Evolutionary conservation across 176 grass and related monocot genomes (phyloP), one percentile per base, ranked within the genome.

Genomic region (Avena insularis): DNA sequence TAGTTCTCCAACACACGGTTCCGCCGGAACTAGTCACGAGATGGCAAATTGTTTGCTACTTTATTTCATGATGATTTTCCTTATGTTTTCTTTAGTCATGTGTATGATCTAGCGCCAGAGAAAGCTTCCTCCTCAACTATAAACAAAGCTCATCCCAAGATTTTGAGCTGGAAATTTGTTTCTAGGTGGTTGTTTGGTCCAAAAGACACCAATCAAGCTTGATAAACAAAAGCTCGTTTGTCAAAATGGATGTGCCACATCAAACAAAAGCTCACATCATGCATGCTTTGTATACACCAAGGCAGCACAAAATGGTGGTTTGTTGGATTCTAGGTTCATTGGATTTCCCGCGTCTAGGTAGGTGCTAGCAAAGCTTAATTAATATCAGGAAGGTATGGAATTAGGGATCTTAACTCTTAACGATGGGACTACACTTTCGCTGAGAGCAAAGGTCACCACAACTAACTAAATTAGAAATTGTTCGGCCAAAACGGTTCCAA

Each of bases 251-350:
- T 27, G 61, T 29, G 61, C 23, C 21, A 2, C 59, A 19, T n/a
- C 57, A 59, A 59, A 59, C 15, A 69, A 36, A 19, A 20, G 6
- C 8, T 12, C 29, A 1, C 9, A 2, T 16, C 6, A 43, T 43
- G 40, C 40, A 43, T 43, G 40, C 40, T 43, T 43, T 43, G 23
- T 60, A 82, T 81, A 81, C 36, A 82, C 59, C 38, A 40, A 58
- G 67, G 67, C 35, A 1, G 16, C 57, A 46, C 47, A 85, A 66
- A 81, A 81, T 85, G 27, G 80, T 75, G 47, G 67, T 74, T 78
- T 78, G 61, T 27, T 68, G 29, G 74, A 78, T 78, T 53, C 33
- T 45, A 16, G 21, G 38, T 70, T 60, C 25, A 31, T 36, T 23
- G 67, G 48, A 88, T 82, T 47, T 80, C 1, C 10, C 19, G 0